Evolutionary conservation across 306 rosid genomes (phyloP).

Genomic region (Albizia julibrissin): DNA sequence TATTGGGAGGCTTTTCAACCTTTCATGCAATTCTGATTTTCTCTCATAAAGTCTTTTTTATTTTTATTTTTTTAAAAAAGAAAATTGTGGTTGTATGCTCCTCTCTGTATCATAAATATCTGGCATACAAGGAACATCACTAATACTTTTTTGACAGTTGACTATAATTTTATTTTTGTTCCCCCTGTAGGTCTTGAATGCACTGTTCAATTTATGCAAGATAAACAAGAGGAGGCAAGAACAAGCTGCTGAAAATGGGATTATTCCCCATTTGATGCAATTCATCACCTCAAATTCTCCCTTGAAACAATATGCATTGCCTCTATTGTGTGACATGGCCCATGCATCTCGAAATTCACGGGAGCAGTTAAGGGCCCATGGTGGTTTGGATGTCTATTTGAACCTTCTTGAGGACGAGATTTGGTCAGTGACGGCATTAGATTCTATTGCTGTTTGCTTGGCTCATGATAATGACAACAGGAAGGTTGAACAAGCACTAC

Average conservation of each 20-base stretch:
- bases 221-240: slow-evolving; percentile 99
- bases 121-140: background rate
- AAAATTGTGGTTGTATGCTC: background rate
- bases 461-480: slow-evolving; percentile 94
- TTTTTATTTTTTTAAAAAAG: background rate
- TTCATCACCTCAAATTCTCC: slow-evolving; percentile 91
- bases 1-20: background rate
- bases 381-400: slow-evolving; percentile 96
- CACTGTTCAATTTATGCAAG: slow-evolving; percentile 95
- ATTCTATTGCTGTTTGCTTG: slow-evolving; percentile 94
- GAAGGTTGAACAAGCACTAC: slow-evolving; percentile 92
- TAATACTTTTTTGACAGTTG: slow-evolving; percentile 19
- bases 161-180: slow-evolving; percentile 29
- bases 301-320: slow-evolving; percentile 84
- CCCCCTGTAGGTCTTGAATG: slow-evolving; percentile 76
- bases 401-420: slow-evolving; percentile 92
- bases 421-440: slow-evolving; percentile 98
- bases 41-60: background rate
- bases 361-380: slow-evolving; percentile 98
- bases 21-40: background rate
- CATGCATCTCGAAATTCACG: slow-evolving; percentile 99
- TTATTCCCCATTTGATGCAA: slow-evolving; percentile 95
- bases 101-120: slow-evolving; percentile 16
- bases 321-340: slow-evolving; percentile 97
- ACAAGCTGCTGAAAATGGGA: slow-evolving; percentile 99